These are phyloP conservation scores for Crassisporium funariophilum DNA, from an alignment of 768 basidiomycete genomes.

Conservation along the genomic window DNA sequence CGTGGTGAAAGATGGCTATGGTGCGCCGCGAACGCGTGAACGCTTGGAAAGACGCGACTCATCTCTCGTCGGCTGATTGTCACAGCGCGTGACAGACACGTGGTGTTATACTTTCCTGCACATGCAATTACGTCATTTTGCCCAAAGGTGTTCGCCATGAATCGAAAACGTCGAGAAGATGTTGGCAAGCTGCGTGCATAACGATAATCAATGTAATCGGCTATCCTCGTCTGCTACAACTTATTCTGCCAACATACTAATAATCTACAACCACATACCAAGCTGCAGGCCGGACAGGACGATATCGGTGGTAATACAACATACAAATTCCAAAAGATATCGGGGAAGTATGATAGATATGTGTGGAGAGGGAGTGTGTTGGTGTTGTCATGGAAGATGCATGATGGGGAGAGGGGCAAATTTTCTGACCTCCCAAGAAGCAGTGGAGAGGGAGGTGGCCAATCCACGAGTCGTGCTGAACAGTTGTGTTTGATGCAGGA, in stretches of 20 bases:
- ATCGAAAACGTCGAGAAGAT: too few relatives aligned
- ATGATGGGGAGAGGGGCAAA: slow-evolving; percentile 14
- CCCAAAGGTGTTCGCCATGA: too few relatives aligned
- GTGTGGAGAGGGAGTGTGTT: slow-evolving; percentile 12
- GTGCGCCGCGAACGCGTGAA: background rate
- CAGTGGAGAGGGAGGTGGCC: slow-evolving; percentile 12
- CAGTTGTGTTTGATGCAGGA: slow-evolving; percentile 18
- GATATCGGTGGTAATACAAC: slow-evolving; percentile 34
- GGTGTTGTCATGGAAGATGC: slow-evolving; percentile 23
- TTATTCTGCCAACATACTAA: slow-evolving; percentile 13
- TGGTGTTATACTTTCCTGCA: too few relatives aligned
- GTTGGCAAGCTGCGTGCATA: too few relatives aligned
- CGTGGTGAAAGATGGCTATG: slow-evolving; percentile 13
- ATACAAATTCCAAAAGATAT: slow-evolving; percentile 40
- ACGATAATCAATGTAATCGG: background rate
- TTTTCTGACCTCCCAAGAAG: slow-evolving; percentile 9
- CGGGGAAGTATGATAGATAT: slow-evolving; percentile 35
- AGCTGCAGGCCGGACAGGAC: slow-evolving; percentile 10
- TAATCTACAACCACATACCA: slow-evolving; percentile 7
- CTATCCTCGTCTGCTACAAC: slow-evolving; percentile 4
- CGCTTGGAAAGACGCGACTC: background rate
- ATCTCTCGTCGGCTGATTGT: too few relatives aligned
- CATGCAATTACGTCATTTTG: too few relatives aligned
- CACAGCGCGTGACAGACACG: too few relatives aligned
- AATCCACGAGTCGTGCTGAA: slow-evolving; percentile 16